Conservation (phyloP, 1,139 yeast genomes). For the Saccharomyces uvarum region DNA sequence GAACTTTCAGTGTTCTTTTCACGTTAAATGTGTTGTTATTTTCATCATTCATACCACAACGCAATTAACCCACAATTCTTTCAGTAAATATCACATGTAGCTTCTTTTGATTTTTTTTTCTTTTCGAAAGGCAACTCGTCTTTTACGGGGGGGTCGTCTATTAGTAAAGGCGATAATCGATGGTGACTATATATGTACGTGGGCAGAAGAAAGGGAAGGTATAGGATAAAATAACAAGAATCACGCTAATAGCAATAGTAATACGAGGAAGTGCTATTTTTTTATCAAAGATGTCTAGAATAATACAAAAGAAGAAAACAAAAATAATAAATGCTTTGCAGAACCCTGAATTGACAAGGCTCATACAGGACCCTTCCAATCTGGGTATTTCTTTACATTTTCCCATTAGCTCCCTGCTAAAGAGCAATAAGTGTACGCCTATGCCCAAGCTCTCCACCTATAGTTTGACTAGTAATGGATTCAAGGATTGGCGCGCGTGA, state of each 20-base stretch:
- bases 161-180: neutral
- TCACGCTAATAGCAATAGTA: neutral
- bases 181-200: neutral
- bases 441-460: constrained; percentile 10
- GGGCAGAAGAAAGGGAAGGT: neutral
- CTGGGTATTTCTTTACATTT: constrained; percentile 18
- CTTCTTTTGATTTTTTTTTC: neutral
- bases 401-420: constrained; percentile 18
- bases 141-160: neutral
- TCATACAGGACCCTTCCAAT: constrained; percentile 10
- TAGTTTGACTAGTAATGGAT: constrained; percentile 16
- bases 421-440: constrained; percentile 7
- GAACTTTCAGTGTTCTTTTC: neutral
- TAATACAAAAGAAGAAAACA: neutral
- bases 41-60: neutral
- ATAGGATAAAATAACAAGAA: neutral
- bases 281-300: neutral
- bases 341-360: constrained; percentile 9
- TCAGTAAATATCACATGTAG: neutral
- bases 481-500: constrained; percentile 31
- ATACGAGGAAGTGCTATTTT: neutral
- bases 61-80: neutral
- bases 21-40: neutral
- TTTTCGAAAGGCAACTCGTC: neutral
- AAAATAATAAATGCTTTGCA: neutral